Base-by-base conservation (phyloP, 345 rosid genomes). In the Populus euphratica region DNA sequence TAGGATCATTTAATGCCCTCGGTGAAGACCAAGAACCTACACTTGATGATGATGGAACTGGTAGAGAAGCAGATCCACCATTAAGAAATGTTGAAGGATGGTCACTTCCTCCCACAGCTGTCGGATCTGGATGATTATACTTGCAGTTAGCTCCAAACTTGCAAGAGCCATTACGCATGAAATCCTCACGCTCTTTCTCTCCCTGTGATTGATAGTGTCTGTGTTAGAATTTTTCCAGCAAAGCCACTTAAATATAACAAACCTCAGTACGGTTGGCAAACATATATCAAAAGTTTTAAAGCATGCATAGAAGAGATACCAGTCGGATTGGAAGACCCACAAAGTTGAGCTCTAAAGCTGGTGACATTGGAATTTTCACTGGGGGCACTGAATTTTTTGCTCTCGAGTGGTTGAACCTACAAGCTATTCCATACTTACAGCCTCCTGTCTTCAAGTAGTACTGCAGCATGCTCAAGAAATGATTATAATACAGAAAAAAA, bases 131-230 rank as follows among this genome's bases (percentile, higher is more conserved):
- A 90, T 96, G 99, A 83, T 91, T 89, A 78, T 90, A 96, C 81
- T 82, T 90, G 91, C 99, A 96, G 81, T 79, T 90, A 68, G 90
- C 79, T 72, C 92, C 97, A 83, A 70, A 96, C 79, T 92, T 96
- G 89, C 99, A 96, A 78, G 98, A 92, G 75, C 94, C 98, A 81
- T 86, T 92, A 56, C 95, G 97, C 98, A 96, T 96, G 85, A 91
- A 96, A 86, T 82, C 93, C 8, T 87, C 94, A 73, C 99, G 93
- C 78, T 96, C 98, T 77, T 73, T 86, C 85, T 87, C 97, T 79
- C 91, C 95, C 97, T 93, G 86, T 5, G 14, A 70, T 72, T 33
- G 74, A 81, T 76, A 29, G 68, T 49, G n/a, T 23, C 11, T 17
- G 49, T 5, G 43, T 69, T 49, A 47, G 73, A 44, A 72, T 67